These are phyloP conservation scores for Fraxinus paxiana DNA, from an alignment of 305 asterid species.

Conservation along the genomic window DNA sequence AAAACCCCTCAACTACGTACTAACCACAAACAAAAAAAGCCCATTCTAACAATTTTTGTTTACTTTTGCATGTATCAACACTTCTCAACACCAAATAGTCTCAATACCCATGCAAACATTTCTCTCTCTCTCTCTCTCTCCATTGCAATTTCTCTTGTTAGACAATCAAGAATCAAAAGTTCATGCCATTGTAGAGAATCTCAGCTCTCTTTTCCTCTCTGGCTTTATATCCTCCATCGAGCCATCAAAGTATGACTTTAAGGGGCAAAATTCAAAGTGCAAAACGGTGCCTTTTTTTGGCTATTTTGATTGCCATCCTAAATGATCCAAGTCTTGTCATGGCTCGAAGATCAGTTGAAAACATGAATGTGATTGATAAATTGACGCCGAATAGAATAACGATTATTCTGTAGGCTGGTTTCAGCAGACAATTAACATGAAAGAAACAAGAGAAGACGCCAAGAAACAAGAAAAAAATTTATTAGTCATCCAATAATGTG, in stretches of 20 bases:
- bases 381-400: no score
- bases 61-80: slow-evolving; percentile 27
- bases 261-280: slow-evolving; percentile 27
- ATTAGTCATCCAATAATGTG: no score
- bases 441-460: no score
- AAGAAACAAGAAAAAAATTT: no score
- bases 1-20: not conserved
- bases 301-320: slow-evolving; percentile 29
- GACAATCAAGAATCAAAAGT: not conserved
- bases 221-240: not conserved
- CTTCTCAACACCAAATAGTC: not conserved
- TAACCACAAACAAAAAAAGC: slow-evolving; percentile 23
- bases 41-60: slow-evolving; percentile 6
- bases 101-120: slow-evolving; percentile 12
- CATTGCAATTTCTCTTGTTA: not conserved
- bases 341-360: slow-evolving; percentile 21
- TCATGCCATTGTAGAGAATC: not conserved
- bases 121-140: not conserved
- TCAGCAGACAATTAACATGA: no score
- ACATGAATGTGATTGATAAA: slow-evolving; percentile 52
- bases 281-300: slow-evolving; percentile 25
- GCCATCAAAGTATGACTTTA: slow-evolving; percentile 17
- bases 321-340: slow-evolving; percentile 4
- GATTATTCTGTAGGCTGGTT: no score
- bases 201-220: not conserved